phyloP scores from a whole-genome alignment of 352 stramenopile genomes.

The Pythium brassicae region DNA sequence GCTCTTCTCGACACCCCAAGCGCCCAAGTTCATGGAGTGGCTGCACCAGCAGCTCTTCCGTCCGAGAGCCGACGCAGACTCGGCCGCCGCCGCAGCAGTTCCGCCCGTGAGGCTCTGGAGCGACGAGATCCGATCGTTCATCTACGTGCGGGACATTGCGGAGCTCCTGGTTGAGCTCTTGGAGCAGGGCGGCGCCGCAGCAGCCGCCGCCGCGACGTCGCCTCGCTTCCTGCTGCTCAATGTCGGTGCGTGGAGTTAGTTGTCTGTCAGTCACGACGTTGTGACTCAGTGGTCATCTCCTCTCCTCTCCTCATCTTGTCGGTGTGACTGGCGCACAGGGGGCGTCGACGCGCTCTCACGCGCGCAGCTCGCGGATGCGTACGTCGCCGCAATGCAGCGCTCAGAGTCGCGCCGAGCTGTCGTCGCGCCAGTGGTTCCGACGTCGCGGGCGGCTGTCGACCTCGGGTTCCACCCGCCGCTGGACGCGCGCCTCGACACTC shows the following conservation, averaged over 20 bases:
- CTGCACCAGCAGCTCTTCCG: conserved; percentile 41
- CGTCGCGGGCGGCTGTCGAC: conserved; percentile 22
- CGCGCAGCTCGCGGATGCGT: conserved; percentile 33
- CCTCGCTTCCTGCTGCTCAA: conserved; percentile 29
- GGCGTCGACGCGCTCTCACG: conserved; percentile 42
- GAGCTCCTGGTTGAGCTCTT: conserved; percentile 31
- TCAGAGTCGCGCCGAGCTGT: not conserved
- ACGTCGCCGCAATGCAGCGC: conserved; percentile 20
- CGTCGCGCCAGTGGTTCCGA: conserved; percentile 18
- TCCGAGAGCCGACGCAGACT: not conserved
- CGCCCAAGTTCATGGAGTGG: conserved; percentile 67
- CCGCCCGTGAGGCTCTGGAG: conserved; percentile 41
- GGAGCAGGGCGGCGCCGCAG: not conserved
- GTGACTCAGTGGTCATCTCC: not conserved
- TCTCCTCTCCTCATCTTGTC: not conserved
- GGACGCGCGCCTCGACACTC: conserved; percentile 34
- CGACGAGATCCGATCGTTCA: conserved; percentile 63
- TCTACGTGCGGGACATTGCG: conserved; percentile 50
- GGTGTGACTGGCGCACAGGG: conserved; percentile 23
- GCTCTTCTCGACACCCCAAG: conserved; percentile 24
- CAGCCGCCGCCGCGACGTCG: not conserved
- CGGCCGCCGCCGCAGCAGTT: not conserved
- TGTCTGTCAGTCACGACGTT: not conserved
- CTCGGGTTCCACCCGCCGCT: conserved; percentile 46
- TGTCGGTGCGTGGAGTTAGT: conserved; percentile 28